A percentile compares a stretch with the other conserved stretches of the same genome.
Evolutionary conservation across 495 filamentous ascomycete species (phyloP).

Genomic region (Aspergillus hancockii): DNA sequence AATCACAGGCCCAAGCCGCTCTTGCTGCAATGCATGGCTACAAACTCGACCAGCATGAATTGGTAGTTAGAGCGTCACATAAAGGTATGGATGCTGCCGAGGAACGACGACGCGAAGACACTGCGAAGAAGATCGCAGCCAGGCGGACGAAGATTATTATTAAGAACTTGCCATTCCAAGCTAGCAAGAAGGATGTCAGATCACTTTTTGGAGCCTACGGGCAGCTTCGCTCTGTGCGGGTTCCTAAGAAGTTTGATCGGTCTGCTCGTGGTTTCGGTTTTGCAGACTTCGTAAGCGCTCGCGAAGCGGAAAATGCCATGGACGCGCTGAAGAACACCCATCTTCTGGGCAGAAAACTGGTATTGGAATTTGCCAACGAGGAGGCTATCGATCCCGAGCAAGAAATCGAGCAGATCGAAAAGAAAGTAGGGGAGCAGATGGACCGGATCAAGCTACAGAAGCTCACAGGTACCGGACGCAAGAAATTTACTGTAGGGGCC

Average conservation of each 20-base stretch:
- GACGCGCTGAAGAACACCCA: constrained; percentile 90
- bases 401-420: constrained; percentile 93
- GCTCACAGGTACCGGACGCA: constrained; percentile 78
- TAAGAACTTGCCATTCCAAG: constrained; percentile 98
- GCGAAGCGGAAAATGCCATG: constrained; percentile 92
- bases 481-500: constrained; percentile 80
- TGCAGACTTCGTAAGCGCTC: constrained; percentile 88
- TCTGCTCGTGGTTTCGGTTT: constrained; percentile 92
- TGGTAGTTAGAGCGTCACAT: constrained; percentile 81
- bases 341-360: constrained; percentile 82
- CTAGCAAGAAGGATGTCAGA: constrained; percentile 86
- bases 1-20: constrained; percentile 75
- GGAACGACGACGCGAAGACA: constrained; percentile 77
- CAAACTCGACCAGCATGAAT: constrained; percentile 78
- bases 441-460: constrained; percentile 86
- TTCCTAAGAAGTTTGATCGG: constrained; percentile 92
- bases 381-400: constrained; percentile 90
- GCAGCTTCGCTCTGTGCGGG: constrained; percentile 83
- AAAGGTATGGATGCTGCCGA: constrained; percentile 83
- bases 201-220: constrained; percentile 86
- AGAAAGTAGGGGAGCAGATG: constrained; percentile 85
- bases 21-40: constrained; percentile 82
- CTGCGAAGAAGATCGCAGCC: constrained; percentile 69
- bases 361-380: constrained; percentile 84
- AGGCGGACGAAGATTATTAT: constrained; percentile 90